phyloP scores from a whole-genome alignment of 1,139 yeast genomes.

The Pichia norvegensis region DNA sequence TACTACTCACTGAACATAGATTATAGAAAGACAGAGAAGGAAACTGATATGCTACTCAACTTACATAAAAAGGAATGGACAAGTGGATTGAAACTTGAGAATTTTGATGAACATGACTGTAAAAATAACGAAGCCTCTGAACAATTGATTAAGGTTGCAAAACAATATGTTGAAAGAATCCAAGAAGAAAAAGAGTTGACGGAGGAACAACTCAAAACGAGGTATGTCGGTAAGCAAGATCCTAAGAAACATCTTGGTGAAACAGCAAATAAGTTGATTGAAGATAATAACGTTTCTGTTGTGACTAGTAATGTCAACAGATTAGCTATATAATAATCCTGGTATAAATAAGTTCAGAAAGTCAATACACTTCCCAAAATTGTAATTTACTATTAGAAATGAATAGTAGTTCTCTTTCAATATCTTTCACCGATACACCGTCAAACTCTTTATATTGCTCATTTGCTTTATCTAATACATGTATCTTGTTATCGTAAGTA shows the following conservation, averaged over 20 bases:
- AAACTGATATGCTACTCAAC: slow-evolving; percentile 88
- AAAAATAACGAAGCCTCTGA: slow-evolving; percentile 67
- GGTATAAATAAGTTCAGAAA: background rate
- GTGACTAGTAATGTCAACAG: slow-evolving; percentile 86
- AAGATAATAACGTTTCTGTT: slow-evolving; percentile 81
- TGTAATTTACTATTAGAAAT: slow-evolving; percentile 59
- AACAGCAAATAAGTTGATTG: slow-evolving; percentile 78
- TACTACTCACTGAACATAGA: slow-evolving; percentile 93
- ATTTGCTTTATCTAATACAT: slow-evolving; percentile 36
- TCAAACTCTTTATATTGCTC: slow-evolving; percentile 52
- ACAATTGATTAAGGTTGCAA: slow-evolving; percentile 83
- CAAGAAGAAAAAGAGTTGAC: slow-evolving; percentile 85
- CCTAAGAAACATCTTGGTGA: slow-evolving; percentile 95
- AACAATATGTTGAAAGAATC: slow-evolving; percentile 82
- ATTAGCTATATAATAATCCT: slow-evolving; percentile 49
- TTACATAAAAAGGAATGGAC: slow-evolving; percentile 97
- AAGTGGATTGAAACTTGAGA: slow-evolving; percentile 73
- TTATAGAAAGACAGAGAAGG: slow-evolving; percentile 86
- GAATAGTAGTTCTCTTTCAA: slow-evolving; percentile 54
- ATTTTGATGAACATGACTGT: slow-evolving; percentile 73
- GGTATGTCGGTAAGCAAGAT: slow-evolving; percentile 97
- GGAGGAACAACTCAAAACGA: slow-evolving; percentile 84
- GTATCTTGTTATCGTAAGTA: slow-evolving; percentile 49
- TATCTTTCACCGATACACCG: slow-evolving; percentile 40
- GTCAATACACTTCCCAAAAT: slow-evolving; percentile 44